These are phyloP conservation scores for Exserohilum turcica DNA, from an alignment of 2,329 filamentous ascomycete genomes.

Conservation along the genomic window DNA sequence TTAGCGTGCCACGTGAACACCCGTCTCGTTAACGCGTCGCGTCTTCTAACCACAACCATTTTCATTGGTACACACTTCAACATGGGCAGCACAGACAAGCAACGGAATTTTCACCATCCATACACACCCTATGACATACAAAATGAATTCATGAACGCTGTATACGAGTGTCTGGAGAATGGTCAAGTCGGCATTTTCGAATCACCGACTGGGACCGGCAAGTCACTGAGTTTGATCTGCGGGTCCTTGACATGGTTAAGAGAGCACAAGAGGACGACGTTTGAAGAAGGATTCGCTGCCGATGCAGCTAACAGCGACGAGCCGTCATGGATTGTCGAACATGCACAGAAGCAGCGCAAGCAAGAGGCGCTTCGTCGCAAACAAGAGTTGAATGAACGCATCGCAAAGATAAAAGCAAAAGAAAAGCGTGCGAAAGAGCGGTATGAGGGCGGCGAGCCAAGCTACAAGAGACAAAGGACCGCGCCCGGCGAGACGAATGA, in stretches of 20 bases:
- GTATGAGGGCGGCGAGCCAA: slow-evolving; percentile 54
- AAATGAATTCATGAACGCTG: slow-evolving; percentile 80
- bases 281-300: slow-evolving; percentile 60
- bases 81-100: slow-evolving; percentile 23
- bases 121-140: slow-evolving; percentile 89
- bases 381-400: slow-evolving; percentile 74
- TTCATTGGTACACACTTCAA: neutral
- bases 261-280: slow-evolving; percentile 68
- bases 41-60: neutral
- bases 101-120: slow-evolving; percentile 77
- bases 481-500: slow-evolving; percentile 10
- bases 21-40: slow-evolving; percentile 12
- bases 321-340: slow-evolving; percentile 82
- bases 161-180: slow-evolving; percentile 78
- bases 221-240: slow-evolving; percentile 90
- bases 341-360: slow-evolving; percentile 71
- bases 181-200: slow-evolving; percentile 88
- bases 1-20: slow-evolving; percentile 15
- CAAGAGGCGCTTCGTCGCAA: slow-evolving; percentile 69
- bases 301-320: slow-evolving; percentile 65
- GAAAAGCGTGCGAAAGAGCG: slow-evolving; percentile 65
- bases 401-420: slow-evolving; percentile 66
- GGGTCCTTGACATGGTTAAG: slow-evolving; percentile 90
- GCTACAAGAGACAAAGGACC: slow-evolving; percentile 51
- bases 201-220: slow-evolving; percentile 91